Evolutionary conservation across 805 yeast genomes (phyloP).

Genomic region (Starmerella bacillaris): DNA sequence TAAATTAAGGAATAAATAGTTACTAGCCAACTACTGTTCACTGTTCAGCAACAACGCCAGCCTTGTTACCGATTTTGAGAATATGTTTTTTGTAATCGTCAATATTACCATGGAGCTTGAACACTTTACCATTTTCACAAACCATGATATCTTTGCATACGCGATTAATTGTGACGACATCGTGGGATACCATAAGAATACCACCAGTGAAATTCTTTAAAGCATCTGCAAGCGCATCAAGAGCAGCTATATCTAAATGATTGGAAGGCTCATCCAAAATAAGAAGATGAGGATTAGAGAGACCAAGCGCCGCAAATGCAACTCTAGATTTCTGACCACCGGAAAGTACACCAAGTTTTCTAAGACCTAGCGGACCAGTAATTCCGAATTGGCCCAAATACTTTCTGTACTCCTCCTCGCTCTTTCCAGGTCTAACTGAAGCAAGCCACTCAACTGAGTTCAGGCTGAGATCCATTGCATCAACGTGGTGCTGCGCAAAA

Average conservation of each 20-base stretch:
- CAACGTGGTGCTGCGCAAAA: conserved; percentile 97
- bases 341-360: conserved; percentile 71
- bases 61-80: conserved; percentile 51
- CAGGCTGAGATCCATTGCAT: conserved; percentile 72
- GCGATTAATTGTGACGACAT: conserved; percentile 70
- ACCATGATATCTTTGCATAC: conserved; percentile 95
- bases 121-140: conserved; percentile 68
- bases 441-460: conserved; percentile 95
- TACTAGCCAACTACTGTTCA: conserved; percentile 22
- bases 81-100: conserved; percentile 81
- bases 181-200: conserved; percentile 93
- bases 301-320: conserved; percentile 88
- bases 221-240: conserved; percentile 88
- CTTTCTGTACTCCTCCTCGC: conserved; percentile 92
- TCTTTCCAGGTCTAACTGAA: conserved; percentile 70
- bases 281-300: conserved; percentile 76
- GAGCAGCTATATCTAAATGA: conserved; percentile 94
- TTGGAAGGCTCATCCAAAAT: conserved; percentile 95
- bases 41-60: conserved; percentile 86
- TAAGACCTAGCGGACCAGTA: conserved; percentile 82
- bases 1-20: too few species aligned
- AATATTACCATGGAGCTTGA: conserved; percentile 62
- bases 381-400: conserved; percentile 95
- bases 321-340: conserved; percentile 99
- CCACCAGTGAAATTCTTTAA: conserved; percentile 82